Evolutionary conservation across 2,329 filamentous ascomycete species (phyloP).

Genomic region (Sclerotinia sclerotiorum): DNA sequence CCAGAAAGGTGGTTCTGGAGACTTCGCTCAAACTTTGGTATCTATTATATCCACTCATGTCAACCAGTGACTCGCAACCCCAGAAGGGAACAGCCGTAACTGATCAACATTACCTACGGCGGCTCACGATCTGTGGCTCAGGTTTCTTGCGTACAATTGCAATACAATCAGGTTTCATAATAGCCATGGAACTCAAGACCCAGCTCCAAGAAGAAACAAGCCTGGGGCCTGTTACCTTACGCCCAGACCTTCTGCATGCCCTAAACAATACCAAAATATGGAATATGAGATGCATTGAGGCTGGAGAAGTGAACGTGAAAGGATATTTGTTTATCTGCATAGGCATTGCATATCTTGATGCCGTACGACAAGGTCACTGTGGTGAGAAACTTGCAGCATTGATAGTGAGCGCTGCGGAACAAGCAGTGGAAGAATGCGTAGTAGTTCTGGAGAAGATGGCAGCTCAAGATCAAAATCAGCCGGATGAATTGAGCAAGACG

Average conservation of each 20-base stretch:
- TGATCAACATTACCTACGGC: background rate
- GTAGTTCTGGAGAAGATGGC: conserved; percentile 41
- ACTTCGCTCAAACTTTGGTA: conserved; percentile 50
- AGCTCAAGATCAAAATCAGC: conserved; percentile 26
- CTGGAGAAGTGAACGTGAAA: conserved; percentile 49
- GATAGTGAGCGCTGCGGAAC: conserved; percentile 44
- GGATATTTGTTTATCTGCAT: conserved; percentile 42
- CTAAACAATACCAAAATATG: conserved; percentile 45
- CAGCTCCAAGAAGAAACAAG: conserved; percentile 46
- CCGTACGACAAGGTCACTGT: conserved; percentile 42
- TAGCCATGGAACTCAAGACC: conserved; percentile 45
- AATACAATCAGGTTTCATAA: conserved; percentile 42
- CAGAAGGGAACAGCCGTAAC: background rate
- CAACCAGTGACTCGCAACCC: conserved; percentile 13
- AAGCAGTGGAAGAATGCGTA: conserved; percentile 41
- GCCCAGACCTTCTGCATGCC: conserved; percentile 46
- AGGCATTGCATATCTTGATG: conserved; percentile 47
- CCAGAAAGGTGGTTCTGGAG: conserved; percentile 51
- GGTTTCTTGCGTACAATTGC: conserved; percentile 28
- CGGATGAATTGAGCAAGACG: conserved; percentile 30
- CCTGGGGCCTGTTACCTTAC: conserved; percentile 41
- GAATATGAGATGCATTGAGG: conserved; percentile 42
- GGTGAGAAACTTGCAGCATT: conserved; percentile 41
- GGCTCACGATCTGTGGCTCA: conserved; percentile 1
- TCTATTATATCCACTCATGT: conserved; percentile 41